A percentile compares a stretch with the other conserved stretches of the same genome.
Evolutionary conservation across 2,329 filamentous ascomycete species (phyloP).

Genomic region (Stemphylium lycopersici): DNA sequence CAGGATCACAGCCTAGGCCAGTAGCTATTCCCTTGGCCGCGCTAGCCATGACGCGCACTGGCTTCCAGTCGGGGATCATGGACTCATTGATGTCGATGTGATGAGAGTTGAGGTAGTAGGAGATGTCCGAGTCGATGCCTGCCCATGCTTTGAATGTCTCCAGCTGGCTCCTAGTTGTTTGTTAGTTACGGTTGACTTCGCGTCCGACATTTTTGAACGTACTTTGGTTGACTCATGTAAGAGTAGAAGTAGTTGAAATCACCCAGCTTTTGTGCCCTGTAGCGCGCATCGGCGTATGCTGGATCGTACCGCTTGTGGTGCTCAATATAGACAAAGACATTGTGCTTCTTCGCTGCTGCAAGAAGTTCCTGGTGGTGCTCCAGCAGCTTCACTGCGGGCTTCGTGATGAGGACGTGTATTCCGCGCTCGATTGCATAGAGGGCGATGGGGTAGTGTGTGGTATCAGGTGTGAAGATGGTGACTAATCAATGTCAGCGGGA

Average conservation of each 20-base stretch:
- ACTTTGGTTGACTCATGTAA: conserved; percentile 81
- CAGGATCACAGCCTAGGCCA: conserved; percentile 75
- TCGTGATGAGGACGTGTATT: conserved; percentile 91
- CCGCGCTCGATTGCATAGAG: conserved; percentile 87
- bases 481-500: conserved; percentile 50
- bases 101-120: conserved; percentile 94
- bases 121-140: conserved; percentile 89
- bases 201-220: conserved; percentile 50
- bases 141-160: conserved; percentile 97
- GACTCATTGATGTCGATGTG: conserved; percentile 92
- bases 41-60: conserved; percentile 78
- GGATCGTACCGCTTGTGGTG: conserved; percentile 97
- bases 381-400: conserved; percentile 87
- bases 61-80: conserved; percentile 83
- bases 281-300: conserved; percentile 85
- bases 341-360: conserved; percentile 71
- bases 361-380: conserved; percentile 79
- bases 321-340: conserved; percentile 90
- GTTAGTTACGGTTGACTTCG: conserved; percentile 54
- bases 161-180: conserved; percentile 85
- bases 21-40: conserved; percentile 80
- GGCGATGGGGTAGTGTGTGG: conserved; percentile 90
- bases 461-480: conserved; percentile 94
- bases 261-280: conserved; percentile 75
- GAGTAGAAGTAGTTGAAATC: conserved; percentile 99